These are phyloP conservation scores for Starmerella vitae DNA, from an alignment of 805 yeast species.

Conservation along the genomic window DNA sequence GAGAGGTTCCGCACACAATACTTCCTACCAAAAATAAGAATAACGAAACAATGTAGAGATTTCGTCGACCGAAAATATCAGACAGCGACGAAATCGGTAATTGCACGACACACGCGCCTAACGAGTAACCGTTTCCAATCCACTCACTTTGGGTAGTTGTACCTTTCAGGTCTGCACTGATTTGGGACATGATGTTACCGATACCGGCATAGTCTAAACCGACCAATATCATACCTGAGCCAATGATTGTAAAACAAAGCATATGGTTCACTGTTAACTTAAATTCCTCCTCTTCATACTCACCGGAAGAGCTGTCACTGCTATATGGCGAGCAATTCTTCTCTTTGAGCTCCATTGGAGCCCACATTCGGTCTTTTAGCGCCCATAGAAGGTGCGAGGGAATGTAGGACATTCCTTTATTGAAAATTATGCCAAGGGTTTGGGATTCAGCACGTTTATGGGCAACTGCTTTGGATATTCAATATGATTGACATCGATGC, in stretches of 20 bases:
- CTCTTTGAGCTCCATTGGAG: background rate
- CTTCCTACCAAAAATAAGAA: constrained; percentile 51
- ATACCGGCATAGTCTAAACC: constrained; percentile 20
- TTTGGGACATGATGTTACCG: constrained; percentile 16
- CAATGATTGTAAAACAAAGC: constrained; percentile 3
- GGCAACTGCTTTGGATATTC: too few relatives aligned
- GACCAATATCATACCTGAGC: constrained; percentile 5
- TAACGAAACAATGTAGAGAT: constrained; percentile 36
- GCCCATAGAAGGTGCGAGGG: background rate
- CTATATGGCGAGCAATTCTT: too few relatives aligned
- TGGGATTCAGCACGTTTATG: too few relatives aligned
- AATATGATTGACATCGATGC: too few relatives aligned
- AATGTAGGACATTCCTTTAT: background rate
- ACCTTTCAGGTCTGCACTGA: constrained; percentile 17
- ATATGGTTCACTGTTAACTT: constrained; percentile 3
- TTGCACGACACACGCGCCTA: constrained; percentile 19
- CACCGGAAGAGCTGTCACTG: background rate
- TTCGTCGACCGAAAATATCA: constrained; percentile 32
- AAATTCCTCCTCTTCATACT: constrained; percentile 7
- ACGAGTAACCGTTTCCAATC: constrained; percentile 24
- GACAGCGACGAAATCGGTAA: constrained; percentile 20
- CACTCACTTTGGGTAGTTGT: constrained; percentile 23
- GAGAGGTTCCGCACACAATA: constrained; percentile 41
- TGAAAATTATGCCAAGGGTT: too few relatives aligned
- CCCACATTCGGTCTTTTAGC: constrained; percentile 1